Percentiles rank a stretch among this genome's conserved stretches.
These are phyloP conservation scores for Penicillium sp. DNA, from an alignment of 2,329 filamentous ascomycete genomes.

Conservation along the genomic window DNA sequence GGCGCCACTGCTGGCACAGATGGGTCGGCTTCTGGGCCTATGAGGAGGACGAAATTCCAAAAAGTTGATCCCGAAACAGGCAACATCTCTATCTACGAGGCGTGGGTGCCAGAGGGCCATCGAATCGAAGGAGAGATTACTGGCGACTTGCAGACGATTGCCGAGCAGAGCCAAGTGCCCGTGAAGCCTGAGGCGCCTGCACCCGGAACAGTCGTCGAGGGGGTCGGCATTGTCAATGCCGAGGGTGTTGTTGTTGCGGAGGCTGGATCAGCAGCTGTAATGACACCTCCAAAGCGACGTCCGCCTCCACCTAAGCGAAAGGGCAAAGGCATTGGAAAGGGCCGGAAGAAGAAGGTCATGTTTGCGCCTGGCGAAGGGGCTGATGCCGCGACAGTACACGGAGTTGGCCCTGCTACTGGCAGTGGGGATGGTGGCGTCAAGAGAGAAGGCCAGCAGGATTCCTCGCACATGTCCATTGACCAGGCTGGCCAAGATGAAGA, in stretches of 20 bases:
- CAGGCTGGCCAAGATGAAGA: conserved; percentile 48
- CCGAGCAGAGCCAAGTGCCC: conserved; percentile 41
- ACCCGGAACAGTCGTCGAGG: conserved; percentile 60
- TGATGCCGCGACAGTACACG: conserved; percentile 37
- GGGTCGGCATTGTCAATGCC: conserved; percentile 59
- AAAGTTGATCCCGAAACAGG: conserved; percentile 72
- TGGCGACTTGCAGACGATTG: conserved; percentile 50
- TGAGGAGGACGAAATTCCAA: conserved; percentile 78
- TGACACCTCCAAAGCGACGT: conserved; percentile 59
- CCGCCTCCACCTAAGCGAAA: conserved; percentile 79
- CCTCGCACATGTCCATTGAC: conserved; percentile 40
- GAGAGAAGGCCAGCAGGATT: conserved; percentile 47
- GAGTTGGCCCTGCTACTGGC: conserved; percentile 42
- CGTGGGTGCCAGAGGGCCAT: conserved; percentile 77
- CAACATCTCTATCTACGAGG: conserved; percentile 79
- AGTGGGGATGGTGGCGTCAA: conserved; percentile 37
- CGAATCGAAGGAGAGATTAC: conserved; percentile 79
- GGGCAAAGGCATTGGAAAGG: conserved; percentile 74
- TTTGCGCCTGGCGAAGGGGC: conserved; percentile 50
- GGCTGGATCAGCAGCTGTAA: conserved; percentile 44
- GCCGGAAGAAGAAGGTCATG: conserved; percentile 70
- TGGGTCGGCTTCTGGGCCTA: conserved; percentile 50
- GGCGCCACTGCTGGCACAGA: conserved; percentile 31
- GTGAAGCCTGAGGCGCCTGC: conserved; percentile 48
- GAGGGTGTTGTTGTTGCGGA: conserved; percentile 59